Evolutionary conservation across 768 basidiomycete genomes (phyloP).

Genomic region (Macrocybe gigantea): DNA sequence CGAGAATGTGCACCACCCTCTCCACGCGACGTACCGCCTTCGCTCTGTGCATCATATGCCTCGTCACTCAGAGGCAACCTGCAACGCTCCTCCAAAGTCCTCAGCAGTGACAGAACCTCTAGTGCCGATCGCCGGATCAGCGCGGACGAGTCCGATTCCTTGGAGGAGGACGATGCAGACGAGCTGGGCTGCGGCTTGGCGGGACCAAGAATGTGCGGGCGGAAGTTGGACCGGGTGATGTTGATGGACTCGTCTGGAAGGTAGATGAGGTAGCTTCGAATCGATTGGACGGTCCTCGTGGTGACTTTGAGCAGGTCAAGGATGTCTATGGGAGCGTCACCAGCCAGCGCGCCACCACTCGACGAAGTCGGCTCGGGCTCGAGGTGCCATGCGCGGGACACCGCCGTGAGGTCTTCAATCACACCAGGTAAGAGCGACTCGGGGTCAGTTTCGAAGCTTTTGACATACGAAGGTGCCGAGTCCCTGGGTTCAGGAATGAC

Average conservation of each 20-base stretch:
- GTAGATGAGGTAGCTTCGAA: conserved; percentile 77
- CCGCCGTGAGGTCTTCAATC: conserved; percentile 63
- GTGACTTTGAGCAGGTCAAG: conserved; percentile 71
- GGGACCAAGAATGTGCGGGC: conserved; percentile 39
- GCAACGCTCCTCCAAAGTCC: conserved; percentile 73
- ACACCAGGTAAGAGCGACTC: conserved; percentile 74
- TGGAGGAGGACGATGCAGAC: conserved; percentile 16
- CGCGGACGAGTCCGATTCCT: conserved; percentile 52
- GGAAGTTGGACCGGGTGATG: conserved; percentile 51
- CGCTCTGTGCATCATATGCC: conserved; percentile 78
- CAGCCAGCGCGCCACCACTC: conserved; percentile 10
- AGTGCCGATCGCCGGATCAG: conserved; percentile 73
- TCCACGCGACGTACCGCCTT: conserved; percentile 43
- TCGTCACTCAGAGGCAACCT: conserved; percentile 76
- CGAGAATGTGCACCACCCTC: conserved; percentile 28
- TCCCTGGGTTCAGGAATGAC: conserved; percentile 41
- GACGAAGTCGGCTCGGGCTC: conserved; percentile 12
- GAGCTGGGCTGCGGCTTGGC: conserved; percentile 29
- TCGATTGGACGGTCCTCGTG: conserved; percentile 74
- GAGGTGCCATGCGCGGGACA: conserved; percentile 61
- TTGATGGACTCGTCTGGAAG: conserved; percentile 71
- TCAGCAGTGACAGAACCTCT: conserved; percentile 75
- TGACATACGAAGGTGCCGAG: conserved; percentile 49
- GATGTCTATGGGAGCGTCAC: conserved; percentile 43
- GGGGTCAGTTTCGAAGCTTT: conserved; percentile 67